Base-by-base conservation (phyloP, 768 basidiomycete species). In the Exsudoporus frostii region DNA sequence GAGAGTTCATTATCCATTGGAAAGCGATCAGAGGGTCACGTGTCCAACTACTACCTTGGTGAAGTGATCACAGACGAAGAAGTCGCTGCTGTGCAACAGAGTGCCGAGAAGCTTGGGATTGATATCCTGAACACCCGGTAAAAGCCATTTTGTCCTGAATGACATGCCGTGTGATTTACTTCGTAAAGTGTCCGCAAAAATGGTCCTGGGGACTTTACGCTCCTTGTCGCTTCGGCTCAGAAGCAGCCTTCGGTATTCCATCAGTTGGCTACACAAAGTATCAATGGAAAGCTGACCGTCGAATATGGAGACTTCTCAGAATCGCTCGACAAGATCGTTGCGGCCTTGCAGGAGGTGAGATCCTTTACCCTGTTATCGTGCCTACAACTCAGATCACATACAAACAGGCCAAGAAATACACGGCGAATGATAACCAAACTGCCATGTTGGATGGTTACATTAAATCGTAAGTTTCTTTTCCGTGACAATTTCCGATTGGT, bases 31-130 rank as follows among this genome's bases (percentile, higher is more conserved):
- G 75, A 82, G 20, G 92, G 92, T 1, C 90, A 93, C 54, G 66
- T 90, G 48, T 89, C 86, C 29, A 90, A 92, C 65, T 95, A 94
- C 69, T 95, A 95, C 65, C 81, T 86, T 25, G 90, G 90, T 1
- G 78, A 87, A 54, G 65, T 79, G 10, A 82, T 87, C 20, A 77
- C 79, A 17, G 88, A 92, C 54, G 81, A 82, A 0, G 92, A 93
- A 65, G 90, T 92, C 7, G 82, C 83, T 22, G 77, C 79, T 1
- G 80, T 94, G 22, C 92, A 93, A 66, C 74, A 74, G 8, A 84
- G 83, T 1, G 85, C 88, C 3, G 92, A 94, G 70, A 82, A 81
- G 55, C 74, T 88, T 27, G 81, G 78, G n/a, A 67, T 94, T 45
- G 86, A 90, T 56, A 79, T 90, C 10, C 66, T 92, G 53, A 93